Evolutionary conservation across 1,284 basidiomycete genomes (phyloP), one percentile per base, ranked within the genome.

Genomic region (Malassezia furfur): DNA sequence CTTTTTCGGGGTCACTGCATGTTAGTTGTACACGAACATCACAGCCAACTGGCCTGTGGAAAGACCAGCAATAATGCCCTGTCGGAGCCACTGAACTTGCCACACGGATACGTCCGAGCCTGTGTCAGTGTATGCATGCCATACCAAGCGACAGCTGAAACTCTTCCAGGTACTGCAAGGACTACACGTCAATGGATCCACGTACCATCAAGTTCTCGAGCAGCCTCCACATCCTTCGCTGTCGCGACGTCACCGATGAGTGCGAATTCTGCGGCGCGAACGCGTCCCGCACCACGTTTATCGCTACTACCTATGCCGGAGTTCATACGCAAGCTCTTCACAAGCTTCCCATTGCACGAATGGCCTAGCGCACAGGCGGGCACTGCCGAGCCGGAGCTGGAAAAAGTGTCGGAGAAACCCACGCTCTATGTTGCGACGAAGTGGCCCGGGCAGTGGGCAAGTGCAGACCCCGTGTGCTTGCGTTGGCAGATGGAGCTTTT

Each of bases 401-500:
- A 61, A 0, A 32, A 48, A 5, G 54, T 50, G 15, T 61, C 61
- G 10, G n/a, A 11, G 25, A 58, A 56, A 41, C 60, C 57, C 0
- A 58, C 54, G 1, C 59, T 68, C 22, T 63, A 64, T 39, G 55
- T 68, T 15, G 61, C 61, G 12, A 62, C 66, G 7, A 14, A 32
- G 11, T 40, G 36, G 36, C 14, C 25, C 3, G n/a, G 25, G 17
- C 37, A 39, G 14, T 72, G 69, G 69, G 60, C 66, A 0, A 70
- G 67, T 47, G 60, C 61, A 14, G 68, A 72, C 28, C 67, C 69
- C 0, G 60, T 64, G 14, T 61, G 65, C 10, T 52, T 72, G 12
- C 58, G 64, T 6, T 70, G 67, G 68, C 69, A 72, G 45, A 63
- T 72, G 57, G 64, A 67, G 48, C 54, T 70, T 19, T 21, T 63